Percentiles rank a stretch among this genome's conserved stretches.
Conservation (phyloP, 2,329 filamentous ascomycete genomes). For the Hypoxylon sp. region DNA sequence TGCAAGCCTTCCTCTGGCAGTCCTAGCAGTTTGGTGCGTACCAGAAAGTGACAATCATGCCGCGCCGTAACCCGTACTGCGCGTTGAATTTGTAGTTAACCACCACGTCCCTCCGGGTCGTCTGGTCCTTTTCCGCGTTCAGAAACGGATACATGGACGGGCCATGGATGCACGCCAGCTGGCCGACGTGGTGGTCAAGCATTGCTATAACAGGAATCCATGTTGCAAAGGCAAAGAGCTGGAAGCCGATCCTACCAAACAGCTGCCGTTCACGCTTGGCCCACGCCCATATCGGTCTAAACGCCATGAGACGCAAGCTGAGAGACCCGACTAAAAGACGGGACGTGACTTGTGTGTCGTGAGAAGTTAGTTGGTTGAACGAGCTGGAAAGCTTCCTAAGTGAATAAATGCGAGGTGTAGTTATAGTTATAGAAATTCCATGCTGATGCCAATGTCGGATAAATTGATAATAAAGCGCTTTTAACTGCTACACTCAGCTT, state of each 20-base stretch:
- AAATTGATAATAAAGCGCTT: neutral
- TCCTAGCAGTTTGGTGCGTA: conserved; percentile 46
- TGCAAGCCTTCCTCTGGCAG: neutral
- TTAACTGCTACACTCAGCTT: neutral
- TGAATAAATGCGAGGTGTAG: neutral
- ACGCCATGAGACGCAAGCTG: conserved; percentile 45
- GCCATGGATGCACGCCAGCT: conserved; percentile 65
- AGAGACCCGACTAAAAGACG: neutral
- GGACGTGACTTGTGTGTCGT: no score
- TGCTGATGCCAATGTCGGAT: neutral
- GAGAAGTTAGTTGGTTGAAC: neutral
- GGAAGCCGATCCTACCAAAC: conserved; percentile 51
- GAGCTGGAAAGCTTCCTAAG: conserved; percentile 9
- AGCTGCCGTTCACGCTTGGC: conserved; percentile 33
- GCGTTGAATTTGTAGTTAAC: conserved; percentile 67
- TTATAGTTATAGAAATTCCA: neutral
- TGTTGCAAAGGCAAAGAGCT: conserved; percentile 61
- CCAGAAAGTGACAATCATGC: conserved; percentile 79
- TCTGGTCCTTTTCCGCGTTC: conserved; percentile 70
- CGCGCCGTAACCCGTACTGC: conserved; percentile 66
- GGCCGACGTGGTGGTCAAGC: conserved; percentile 68
- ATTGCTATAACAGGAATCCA: conserved; percentile 70
- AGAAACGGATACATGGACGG: conserved; percentile 80
- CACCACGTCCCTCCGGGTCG: conserved; percentile 61
- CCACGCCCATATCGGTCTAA: conserved; percentile 49